Evolutionary conservation across 2,329 filamentous ascomycete genomes (phyloP).

Genomic region (Aspergillus fijiensis): DNA sequence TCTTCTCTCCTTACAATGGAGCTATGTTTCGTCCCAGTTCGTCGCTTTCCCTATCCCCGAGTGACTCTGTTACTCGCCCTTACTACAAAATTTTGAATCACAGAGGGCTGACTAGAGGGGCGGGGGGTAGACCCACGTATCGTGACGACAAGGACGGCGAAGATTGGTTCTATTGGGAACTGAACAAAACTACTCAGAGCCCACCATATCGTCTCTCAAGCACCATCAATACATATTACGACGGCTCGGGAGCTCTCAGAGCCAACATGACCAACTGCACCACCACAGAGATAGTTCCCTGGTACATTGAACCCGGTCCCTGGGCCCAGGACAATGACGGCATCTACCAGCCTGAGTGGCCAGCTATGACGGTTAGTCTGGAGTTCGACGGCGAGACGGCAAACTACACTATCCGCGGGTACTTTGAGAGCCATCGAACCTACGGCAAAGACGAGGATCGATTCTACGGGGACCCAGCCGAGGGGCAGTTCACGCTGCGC

Average conservation of each 20-base stretch:
- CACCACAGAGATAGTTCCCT: not conserved
- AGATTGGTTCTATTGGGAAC: not conserved
- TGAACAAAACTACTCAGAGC: not conserved
- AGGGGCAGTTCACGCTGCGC: slow-evolving; percentile 7
- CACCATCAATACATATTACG: not conserved
- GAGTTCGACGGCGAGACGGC: slow-evolving; percentile 7
- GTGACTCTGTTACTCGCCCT: not conserved
- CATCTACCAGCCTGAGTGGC: not conserved
- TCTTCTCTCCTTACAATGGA: not conserved
- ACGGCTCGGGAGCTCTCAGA: not conserved
- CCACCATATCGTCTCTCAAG: not conserved
- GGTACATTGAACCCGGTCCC: not conserved
- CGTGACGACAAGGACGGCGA: accelerated
- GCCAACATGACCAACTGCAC: not conserved
- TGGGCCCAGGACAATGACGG: not conserved
- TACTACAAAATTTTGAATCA: no score
- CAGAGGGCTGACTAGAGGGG: no score
- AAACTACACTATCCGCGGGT: not conserved
- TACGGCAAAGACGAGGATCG: not conserved
- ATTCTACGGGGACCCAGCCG: not conserved
- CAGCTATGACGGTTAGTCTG: not conserved
- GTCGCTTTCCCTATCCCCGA: not conserved
- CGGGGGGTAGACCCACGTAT: not conserved
- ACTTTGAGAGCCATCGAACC: not conserved
- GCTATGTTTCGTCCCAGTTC: not conserved